These are phyloP conservation scores for Mariannaea sp. DNA, from an alignment of 2,329 filamentous ascomycete genomes.

Conservation along the genomic window DNA sequence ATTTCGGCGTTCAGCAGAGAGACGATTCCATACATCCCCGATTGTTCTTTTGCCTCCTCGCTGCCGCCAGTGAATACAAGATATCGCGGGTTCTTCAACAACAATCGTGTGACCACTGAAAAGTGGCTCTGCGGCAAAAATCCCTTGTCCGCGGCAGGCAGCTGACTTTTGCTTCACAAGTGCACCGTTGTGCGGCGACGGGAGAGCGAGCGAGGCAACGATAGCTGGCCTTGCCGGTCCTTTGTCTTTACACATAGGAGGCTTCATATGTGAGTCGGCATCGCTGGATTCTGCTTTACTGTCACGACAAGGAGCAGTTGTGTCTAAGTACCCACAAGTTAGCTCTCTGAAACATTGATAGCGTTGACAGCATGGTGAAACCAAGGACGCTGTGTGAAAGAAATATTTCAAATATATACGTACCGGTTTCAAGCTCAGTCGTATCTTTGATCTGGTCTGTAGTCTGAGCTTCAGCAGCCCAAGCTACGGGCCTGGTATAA, in stretches of 20 bases:
- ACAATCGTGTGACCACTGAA: conserved; percentile 22
- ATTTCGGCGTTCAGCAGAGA: conserved; percentile 1
- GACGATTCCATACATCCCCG: conserved; percentile 22
- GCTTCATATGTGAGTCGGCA: neutral
- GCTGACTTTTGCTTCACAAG: conserved; percentile 7
- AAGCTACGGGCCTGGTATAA: too few species aligned
- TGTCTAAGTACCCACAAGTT: neutral
- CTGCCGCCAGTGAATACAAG: conserved; percentile 19
- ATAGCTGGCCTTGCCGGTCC: neutral
- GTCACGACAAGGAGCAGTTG: neutral
- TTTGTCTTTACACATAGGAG: neutral
- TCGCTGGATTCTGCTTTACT: neutral
- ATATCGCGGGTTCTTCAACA: conserved; percentile 25
- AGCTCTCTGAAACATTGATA: neutral
- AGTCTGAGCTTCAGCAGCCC: too few species aligned
- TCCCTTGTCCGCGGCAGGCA: conserved; percentile 19
- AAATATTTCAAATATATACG: too few species aligned
- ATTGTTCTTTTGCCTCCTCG: conserved; percentile 8
- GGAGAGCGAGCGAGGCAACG: too few species aligned
- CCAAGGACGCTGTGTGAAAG: too few species aligned
- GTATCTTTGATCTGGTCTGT: too few species aligned
- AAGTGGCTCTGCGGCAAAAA: conserved; percentile 28
- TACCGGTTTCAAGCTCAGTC: too few species aligned
- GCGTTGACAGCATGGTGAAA: neutral
- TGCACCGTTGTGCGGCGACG: neutral